phyloP scores from a whole-genome alignment of 2,329 filamentous ascomycete genomes.

The Myriosclerotinia duriaeana region DNA sequence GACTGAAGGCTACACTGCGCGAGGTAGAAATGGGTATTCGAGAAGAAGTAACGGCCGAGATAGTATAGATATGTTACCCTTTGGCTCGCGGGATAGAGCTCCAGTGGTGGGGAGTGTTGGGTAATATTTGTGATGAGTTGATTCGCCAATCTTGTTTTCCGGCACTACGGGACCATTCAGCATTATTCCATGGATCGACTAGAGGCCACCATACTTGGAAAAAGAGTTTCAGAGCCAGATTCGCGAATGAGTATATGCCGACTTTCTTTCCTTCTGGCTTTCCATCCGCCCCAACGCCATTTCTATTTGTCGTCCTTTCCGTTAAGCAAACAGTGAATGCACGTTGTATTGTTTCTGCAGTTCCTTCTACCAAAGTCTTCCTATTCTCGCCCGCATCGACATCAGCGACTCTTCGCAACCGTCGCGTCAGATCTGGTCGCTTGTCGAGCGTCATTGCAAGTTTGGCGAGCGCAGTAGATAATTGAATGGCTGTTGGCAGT shows the following conservation, averaged over 20 bases:
- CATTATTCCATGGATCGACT: conserved; percentile 20
- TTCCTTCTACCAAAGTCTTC: conserved; percentile 79
- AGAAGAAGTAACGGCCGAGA: conserved; percentile 84
- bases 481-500: conserved; percentile 77
- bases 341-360: conserved; percentile 84
- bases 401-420: conserved; percentile 52
- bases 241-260: conserved; percentile 89
- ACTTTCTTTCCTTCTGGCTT: conserved; percentile 80
- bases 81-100: conserved; percentile 79
- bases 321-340: conserved; percentile 89
- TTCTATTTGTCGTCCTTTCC: conserved; percentile 67
- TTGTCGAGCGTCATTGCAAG: conserved; percentile 83
- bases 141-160: conserved; percentile 78
- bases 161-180: conserved; percentile 53
- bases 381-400: conserved; percentile 64
- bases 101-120: conserved; percentile 76
- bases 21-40: conserved; percentile 77
- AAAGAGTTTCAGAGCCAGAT: conserved; percentile 82
- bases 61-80: conserved; percentile 94
- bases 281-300: conserved; percentile 52
- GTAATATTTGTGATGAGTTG: conserved; percentile 89
- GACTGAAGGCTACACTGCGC: conserved; percentile 73
- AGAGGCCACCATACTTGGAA: conserved; percentile 61
- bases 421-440: conserved; percentile 71
- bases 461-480: conserved; percentile 76